Percentiles rank a stretch among this genome's conserved stretches.
Evolutionary conservation across 2,329 filamentous ascomycete genomes (phyloP).

Genomic region (Chaetomiaceae sp.): DNA sequence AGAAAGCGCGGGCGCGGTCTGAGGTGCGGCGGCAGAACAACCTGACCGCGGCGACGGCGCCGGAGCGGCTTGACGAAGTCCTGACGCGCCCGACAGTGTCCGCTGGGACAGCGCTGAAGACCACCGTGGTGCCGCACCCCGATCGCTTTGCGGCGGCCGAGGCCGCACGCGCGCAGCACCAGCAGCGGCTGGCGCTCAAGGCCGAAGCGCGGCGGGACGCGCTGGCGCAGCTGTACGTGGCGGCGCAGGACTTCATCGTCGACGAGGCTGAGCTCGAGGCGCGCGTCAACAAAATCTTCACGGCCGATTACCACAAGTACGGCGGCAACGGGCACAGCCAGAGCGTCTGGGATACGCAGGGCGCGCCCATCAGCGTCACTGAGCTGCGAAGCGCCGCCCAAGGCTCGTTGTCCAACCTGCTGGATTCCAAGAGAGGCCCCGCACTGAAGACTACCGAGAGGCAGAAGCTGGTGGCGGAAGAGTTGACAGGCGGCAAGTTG

Average conservation of each 20-base stretch:
- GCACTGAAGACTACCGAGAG: conserved; percentile 42
- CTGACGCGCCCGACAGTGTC: conserved; percentile 65
- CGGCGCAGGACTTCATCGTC: conserved; percentile 80
- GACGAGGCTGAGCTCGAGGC: conserved; percentile 68
- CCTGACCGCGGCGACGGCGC: conserved; percentile 48
- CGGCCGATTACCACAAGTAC: conserved; percentile 38
- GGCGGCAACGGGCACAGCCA: conserved; percentile 37
- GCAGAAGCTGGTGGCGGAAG: conserved; percentile 50
- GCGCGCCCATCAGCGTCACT: conserved; percentile 39
- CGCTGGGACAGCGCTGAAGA: conserved; percentile 42
- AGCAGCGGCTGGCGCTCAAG: conserved; percentile 43
- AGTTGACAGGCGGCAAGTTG: conserved; percentile 55
- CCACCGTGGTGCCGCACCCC: conserved; percentile 54
- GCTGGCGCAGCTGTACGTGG: conserved; percentile 83
- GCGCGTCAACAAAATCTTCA: conserved; percentile 71
- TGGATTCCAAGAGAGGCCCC: conserved; percentile 34
- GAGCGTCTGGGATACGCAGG: conserved; percentile 48
- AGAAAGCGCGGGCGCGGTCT: conserved; percentile 24
- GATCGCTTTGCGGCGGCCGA: conserved; percentile 50
- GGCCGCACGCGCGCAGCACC: conserved; percentile 35
- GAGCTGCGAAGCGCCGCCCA: conserved; percentile 38
- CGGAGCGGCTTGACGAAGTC: conserved; percentile 68
- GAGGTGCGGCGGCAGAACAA: conserved; percentile 43
- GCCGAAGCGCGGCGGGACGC: conserved; percentile 59
- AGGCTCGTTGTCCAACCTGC: conserved; percentile 29